Conservation (phyloP, 163 green algal genomes). For the Prototheca cutis region DNA sequence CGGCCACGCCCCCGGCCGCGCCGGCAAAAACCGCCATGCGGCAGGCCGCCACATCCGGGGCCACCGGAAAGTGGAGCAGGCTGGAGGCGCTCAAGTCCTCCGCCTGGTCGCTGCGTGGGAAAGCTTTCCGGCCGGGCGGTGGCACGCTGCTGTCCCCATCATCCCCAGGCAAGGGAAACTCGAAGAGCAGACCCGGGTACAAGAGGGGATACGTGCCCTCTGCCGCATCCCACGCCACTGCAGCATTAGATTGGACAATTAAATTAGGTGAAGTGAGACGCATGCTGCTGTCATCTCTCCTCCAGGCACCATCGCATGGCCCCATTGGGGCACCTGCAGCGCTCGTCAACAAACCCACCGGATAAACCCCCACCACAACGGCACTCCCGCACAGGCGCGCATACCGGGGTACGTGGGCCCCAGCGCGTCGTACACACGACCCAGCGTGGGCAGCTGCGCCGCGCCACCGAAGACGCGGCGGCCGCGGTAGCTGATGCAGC, state of each 20-base stretch:
- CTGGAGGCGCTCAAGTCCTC: no score
- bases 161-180: slow-evolving; percentile 19
- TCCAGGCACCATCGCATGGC: no score
- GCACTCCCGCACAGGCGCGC: no score
- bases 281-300: no score
- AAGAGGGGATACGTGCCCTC: slow-evolving; percentile 22
- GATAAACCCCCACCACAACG: no score
- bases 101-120: background rate
- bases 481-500: slow-evolving; percentile 25
- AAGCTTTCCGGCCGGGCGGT: background rate
- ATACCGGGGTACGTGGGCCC: slow-evolving; percentile 42
- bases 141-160: slow-evolving; percentile 13
- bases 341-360: no score
- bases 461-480: slow-evolving; percentile 27
- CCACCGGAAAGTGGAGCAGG: slow-evolving; percentile 20
- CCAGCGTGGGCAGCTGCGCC: slow-evolving; percentile 31
- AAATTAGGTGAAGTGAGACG: no score
- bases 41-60: slow-evolving; percentile 26
- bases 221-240: slow-evolving; percentile 3
- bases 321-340: no score
- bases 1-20: background rate
- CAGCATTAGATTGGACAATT: no score
- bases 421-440: slow-evolving; percentile 33
- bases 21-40: slow-evolving; percentile 28
- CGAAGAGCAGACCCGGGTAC: slow-evolving; percentile 36